Evolutionary conservation across 371 early-diverging fungal genomes (phyloP).

Genomic region (Circinella minor): DNA sequence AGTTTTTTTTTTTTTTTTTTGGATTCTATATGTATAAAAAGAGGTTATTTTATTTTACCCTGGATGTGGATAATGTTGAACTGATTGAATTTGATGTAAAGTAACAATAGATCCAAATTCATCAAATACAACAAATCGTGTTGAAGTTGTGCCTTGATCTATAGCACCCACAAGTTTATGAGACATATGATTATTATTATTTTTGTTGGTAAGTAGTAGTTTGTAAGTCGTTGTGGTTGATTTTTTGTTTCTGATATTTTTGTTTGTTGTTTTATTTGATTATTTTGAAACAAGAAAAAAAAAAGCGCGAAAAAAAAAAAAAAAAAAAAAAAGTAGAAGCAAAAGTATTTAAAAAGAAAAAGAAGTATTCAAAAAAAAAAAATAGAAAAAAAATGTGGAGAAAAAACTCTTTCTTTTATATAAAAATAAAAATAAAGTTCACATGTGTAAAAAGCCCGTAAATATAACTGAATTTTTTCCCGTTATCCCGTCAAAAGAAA

Average conservation of each 20-base stretch:
- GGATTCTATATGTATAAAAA: too few species aligned
- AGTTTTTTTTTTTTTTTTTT: too few species aligned
- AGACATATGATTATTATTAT: conserved; percentile 1
- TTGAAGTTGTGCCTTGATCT: conserved; percentile 93
- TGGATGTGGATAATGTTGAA: conserved; percentile 75
- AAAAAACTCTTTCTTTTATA: conserved; percentile 10
- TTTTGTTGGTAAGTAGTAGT: too few species aligned
- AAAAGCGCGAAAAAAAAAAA: neutral
- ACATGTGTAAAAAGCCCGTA: conserved; percentile 9
- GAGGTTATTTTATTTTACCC: too few species aligned
- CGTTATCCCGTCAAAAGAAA: neutral
- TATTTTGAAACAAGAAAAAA: too few species aligned
- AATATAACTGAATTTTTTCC: neutral
- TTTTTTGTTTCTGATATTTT: too few species aligned
- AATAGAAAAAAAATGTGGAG: conserved; percentile 10
- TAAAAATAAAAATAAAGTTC: conserved; percentile 6
- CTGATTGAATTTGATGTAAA: conserved; percentile 80
- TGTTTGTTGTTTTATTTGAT: neutral
- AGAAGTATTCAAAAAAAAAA: conserved; percentile 11
- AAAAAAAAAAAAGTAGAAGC: neutral
- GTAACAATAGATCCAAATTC: conserved; percentile 70
- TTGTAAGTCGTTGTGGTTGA: too few species aligned
- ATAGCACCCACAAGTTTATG: conserved; percentile 80
- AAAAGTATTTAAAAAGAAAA: conserved; percentile 12
- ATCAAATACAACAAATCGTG: conserved; percentile 92